Conservation (phyloP, 2,329 filamentous ascomycete species). For the Ophioceras dolichostomum region DNA sequence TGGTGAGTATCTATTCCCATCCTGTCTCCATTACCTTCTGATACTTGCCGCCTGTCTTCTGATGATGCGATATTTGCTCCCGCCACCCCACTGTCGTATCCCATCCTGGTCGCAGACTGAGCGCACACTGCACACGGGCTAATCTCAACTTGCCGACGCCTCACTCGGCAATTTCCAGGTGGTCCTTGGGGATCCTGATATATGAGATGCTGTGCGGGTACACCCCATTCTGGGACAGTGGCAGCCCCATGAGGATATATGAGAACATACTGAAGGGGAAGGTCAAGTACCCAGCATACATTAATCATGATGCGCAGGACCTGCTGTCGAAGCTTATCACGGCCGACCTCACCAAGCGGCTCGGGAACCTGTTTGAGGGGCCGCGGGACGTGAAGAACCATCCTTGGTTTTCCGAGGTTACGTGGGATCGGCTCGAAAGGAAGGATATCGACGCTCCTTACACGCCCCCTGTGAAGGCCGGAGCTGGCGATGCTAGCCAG, state of each 20-base stretch:
- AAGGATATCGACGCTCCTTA: slow-evolving; percentile 99
- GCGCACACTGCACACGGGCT: too few relatives aligned
- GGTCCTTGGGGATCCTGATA: slow-evolving; percentile 95
- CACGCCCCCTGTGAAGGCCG: slow-evolving; percentile 87
- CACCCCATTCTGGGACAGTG: slow-evolving; percentile 97
- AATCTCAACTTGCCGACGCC: too few relatives aligned
- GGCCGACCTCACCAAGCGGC: slow-evolving; percentile 81
- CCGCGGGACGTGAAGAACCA: slow-evolving; percentile 90
- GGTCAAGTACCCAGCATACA: slow-evolving; percentile 93
- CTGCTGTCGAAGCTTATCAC: slow-evolving; percentile 89
- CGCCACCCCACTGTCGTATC: too few relatives aligned
- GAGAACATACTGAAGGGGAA: slow-evolving; percentile 95
- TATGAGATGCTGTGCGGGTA: slow-evolving; percentile 99
- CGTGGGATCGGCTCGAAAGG: slow-evolving; percentile 85
- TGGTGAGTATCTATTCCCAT: slow-evolving; percentile 55
- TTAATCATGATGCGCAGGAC: slow-evolving; percentile 89
- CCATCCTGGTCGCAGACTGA: too few relatives aligned
- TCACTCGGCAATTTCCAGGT: slow-evolving; percentile 57
- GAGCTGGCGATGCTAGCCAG: slow-evolving; percentile 88
- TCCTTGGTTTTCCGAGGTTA: slow-evolving; percentile 93
- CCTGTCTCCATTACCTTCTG: too few relatives aligned
- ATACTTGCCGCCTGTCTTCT: too few relatives aligned
- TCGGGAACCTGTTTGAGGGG: slow-evolving; percentile 88
- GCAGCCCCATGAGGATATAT: slow-evolving; percentile 97
- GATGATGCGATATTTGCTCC: too few relatives aligned